Evolutionary conservation across 1,284 basidiomycete species (phyloP).

Genomic region (Marasmius tenuissimus): DNA sequence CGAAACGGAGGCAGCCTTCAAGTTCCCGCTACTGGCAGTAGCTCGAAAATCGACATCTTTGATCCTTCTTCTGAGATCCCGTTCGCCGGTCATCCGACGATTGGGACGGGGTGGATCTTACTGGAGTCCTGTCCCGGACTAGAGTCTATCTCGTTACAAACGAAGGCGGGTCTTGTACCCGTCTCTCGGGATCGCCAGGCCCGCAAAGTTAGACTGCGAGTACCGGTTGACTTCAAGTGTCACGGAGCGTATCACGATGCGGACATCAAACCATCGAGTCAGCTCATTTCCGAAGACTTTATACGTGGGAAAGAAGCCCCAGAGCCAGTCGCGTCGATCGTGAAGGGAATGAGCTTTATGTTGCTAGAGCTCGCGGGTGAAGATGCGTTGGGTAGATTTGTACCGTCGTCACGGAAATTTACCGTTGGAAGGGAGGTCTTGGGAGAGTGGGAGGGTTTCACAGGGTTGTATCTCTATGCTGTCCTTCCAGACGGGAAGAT

Average conservation of each 20-base stretch:
- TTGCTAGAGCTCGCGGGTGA: slow-evolving; percentile 35
- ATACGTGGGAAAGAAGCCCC: slow-evolving; percentile 29
- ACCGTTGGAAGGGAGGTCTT: slow-evolving; percentile 21
- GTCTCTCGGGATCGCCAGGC: slow-evolving; percentile 22
- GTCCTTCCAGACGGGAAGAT: slow-evolving; percentile 23
- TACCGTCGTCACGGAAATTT: slow-evolving; percentile 25
- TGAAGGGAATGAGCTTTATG: slow-evolving; percentile 46
- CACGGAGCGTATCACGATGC: not conserved
- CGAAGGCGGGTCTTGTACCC: slow-evolving; percentile 41
- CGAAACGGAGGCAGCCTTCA: not conserved
- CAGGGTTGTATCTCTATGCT: not conserved
- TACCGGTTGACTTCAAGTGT: slow-evolving; percentile 40
- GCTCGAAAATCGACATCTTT: slow-evolving; percentile 40
- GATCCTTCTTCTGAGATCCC: slow-evolving; percentile 38
- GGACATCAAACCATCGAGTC: slow-evolving; percentile 19
- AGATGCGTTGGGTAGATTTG: slow-evolving; percentile 33
- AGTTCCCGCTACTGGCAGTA: slow-evolving; percentile 2
- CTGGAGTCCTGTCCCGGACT: slow-evolving; percentile 23
- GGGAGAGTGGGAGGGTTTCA: slow-evolving; percentile 35
- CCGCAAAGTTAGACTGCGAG: slow-evolving; percentile 29
- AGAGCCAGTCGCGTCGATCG: slow-evolving; percentile 40
- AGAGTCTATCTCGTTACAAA: slow-evolving; percentile 28
- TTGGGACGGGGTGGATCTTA: slow-evolving; percentile 41
- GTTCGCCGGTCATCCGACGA: slow-evolving; percentile 46
- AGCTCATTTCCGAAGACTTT: slow-evolving; percentile 30